phyloP scores from a whole-genome alignment of 768 basidiomycete genomes.

The Podaxis sp. region DNA sequence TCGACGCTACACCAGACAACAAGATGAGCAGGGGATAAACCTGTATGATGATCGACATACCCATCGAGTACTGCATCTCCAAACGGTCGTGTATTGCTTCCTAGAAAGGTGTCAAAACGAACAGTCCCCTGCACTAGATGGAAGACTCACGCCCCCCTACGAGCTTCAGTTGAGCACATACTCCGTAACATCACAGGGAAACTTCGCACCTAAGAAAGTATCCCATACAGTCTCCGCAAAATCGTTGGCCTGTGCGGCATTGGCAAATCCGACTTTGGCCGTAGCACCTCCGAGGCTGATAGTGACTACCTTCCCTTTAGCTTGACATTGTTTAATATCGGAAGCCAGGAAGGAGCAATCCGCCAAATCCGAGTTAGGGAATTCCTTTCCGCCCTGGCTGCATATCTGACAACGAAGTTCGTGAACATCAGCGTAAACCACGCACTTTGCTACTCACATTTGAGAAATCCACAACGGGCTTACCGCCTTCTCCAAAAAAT shows the following conservation, averaged over 20 bases:
- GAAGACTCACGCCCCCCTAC: conserved; percentile 30
- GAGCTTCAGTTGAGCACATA: conserved; percentile 3
- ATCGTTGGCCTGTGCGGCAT: conserved; percentile 46
- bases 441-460: conserved; percentile 38
- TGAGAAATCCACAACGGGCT: conserved; percentile 60
- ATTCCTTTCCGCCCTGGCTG: conserved; percentile 45
- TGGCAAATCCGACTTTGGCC: conserved; percentile 54
- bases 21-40: not conserved
- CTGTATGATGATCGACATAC: conserved; percentile 28
- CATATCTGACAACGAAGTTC: conserved; percentile 43
- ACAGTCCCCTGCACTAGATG: not conserved
- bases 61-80: conserved; percentile 70
- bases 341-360: conserved; percentile 61
- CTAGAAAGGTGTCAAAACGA: conserved; percentile 18
- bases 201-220: conserved; percentile 54
- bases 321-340: conserved; percentile 65
- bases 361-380: conserved; percentile 58
- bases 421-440: not conserved
- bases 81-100: conserved; percentile 54
- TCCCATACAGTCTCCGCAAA: conserved; percentile 70
- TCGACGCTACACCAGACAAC: conserved; percentile 43
- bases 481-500: conserved; percentile 59
- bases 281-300: conserved; percentile 58
- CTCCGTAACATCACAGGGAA: not conserved
- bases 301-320: conserved; percentile 53